phyloP scores from a whole-genome alignment of 768 basidiomycete species.

The Phylloporus sp. region DNA sequence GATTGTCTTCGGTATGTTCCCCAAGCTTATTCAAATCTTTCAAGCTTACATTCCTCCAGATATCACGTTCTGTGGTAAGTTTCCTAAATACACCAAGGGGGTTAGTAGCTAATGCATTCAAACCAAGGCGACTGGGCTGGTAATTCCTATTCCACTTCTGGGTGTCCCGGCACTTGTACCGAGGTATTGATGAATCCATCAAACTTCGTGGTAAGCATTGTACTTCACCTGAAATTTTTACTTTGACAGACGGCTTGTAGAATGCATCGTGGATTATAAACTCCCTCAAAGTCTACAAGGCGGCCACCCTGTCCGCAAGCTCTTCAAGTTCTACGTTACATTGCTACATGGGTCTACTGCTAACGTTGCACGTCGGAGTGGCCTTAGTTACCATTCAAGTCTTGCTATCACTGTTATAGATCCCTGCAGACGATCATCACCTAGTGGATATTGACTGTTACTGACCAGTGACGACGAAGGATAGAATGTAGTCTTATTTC shows the following conservation, averaged over 20 bases:
- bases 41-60: constrained; percentile 40
- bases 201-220: constrained; percentile 62
- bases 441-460: constrained; percentile 1
- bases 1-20: constrained; percentile 64
- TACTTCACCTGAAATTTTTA: not conserved
- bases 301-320: constrained; percentile 43
- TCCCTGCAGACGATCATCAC: not conserved
- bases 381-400: constrained; percentile 8
- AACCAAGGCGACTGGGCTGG: constrained; percentile 79
- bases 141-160: constrained; percentile 69
- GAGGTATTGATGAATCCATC: constrained; percentile 59
- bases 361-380: constrained; percentile 11
- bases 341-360: constrained; percentile 1
- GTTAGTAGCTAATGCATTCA: constrained; percentile 6
- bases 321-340: constrained; percentile 22
- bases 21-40: not conserved
- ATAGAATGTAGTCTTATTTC: constrained; percentile 9
- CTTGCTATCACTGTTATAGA: constrained; percentile 17
- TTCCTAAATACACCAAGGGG: not conserved
- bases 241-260: constrained; percentile 33
- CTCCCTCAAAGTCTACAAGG: constrained; percentile 68
- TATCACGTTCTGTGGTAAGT: constrained; percentile 76
- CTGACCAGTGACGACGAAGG: constrained; percentile 6
- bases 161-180: constrained; percentile 72
- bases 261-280: constrained; percentile 84